These are phyloP conservation scores for Colletotrichum somersetense DNA, from an alignment of 2,329 filamentous ascomycete genomes.

Conservation along the genomic window DNA sequence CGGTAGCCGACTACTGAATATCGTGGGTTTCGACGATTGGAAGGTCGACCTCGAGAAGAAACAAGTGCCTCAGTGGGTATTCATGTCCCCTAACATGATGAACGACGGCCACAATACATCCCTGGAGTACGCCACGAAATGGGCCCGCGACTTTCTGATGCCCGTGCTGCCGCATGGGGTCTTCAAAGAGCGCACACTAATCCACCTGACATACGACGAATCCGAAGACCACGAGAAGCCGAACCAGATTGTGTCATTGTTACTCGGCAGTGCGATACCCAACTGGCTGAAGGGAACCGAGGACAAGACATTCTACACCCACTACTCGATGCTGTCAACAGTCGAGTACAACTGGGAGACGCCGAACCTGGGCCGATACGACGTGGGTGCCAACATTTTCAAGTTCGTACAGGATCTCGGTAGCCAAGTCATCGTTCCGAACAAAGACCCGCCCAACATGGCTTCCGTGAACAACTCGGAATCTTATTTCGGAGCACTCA, in stretches of 20 bases:
- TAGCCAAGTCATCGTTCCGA: conserved; percentile 50
- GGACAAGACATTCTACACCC: conserved; percentile 63
- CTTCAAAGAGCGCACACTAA: conserved; percentile 66
- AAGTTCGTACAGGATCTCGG: conserved; percentile 54
- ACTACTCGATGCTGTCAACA: conserved; percentile 59
- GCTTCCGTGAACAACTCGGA: conserved; percentile 54
- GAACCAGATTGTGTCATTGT: conserved; percentile 66
- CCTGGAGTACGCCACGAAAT: conserved; percentile 63
- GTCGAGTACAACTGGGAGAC: conserved; percentile 58
- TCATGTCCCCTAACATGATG: conserved; percentile 74
- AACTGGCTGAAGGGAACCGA: conserved; percentile 59
- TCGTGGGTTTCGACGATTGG: conserved; percentile 75
- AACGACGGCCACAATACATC: conserved; percentile 74
- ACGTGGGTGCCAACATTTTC: conserved; percentile 55
- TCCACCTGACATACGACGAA: conserved; percentile 71
- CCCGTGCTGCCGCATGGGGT: conserved; percentile 64
- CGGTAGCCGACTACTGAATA: conserved; percentile 64
- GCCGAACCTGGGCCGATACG: conserved; percentile 58
- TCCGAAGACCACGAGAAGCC: conserved; percentile 63
- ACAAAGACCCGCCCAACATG: conserved; percentile 53
- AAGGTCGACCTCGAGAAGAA: conserved; percentile 67
- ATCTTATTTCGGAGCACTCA: conserved; percentile 58
- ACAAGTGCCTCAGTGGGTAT: conserved; percentile 73
- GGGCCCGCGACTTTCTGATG: conserved; percentile 65
- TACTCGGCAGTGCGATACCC: conserved; percentile 68